phyloP scores from a whole-genome alignment of 1,284 basidiomycete species.

The Tetrapyrgos nigripes region DNA sequence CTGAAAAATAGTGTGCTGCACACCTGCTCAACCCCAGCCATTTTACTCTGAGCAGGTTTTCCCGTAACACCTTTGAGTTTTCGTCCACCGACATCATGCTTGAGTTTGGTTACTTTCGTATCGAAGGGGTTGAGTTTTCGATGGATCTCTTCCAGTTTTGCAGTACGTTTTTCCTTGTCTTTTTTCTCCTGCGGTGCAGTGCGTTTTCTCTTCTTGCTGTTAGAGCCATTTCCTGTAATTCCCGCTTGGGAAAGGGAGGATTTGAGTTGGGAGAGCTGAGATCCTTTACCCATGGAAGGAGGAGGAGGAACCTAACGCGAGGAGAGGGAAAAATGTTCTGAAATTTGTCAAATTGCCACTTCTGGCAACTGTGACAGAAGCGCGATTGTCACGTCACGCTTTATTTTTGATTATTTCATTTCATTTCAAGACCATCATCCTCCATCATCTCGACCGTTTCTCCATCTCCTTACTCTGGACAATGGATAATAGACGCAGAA shows the following conservation, averaged over 20 bases:
- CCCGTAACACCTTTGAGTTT: conserved; percentile 87
- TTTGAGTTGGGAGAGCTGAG: conserved; percentile 89
- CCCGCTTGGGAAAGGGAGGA: conserved; percentile 82
- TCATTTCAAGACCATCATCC: no score
- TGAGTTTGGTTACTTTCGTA: conserved; percentile 87
- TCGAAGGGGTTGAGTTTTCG: conserved; percentile 94
- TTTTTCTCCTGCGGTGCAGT: conserved; percentile 62
- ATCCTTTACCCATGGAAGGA: conserved; percentile 66
- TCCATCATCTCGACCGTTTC: no score
- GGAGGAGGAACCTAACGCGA: no score
- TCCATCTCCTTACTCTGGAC: no score
- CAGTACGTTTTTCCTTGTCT: conserved; percentile 80
- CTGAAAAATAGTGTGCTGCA: conserved; percentile 29
- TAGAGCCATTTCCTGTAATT: conserved; percentile 61
- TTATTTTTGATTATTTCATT: no score
- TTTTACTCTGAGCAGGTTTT: conserved; percentile 86
- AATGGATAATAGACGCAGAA: no score
- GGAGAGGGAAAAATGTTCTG: neutral
- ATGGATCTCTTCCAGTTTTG: conserved; percentile 87
- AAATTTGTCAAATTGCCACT: no score
- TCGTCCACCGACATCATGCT: conserved; percentile 91
- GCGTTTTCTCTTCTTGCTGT: conserved; percentile 76
- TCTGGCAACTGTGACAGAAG: neutral
- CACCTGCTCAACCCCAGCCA: conserved; percentile 91
- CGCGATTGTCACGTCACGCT: no score